Base-by-base conservation (phyloP, 1,284 basidiomycete genomes). In the Papiliotrema fonsecae region DNA sequence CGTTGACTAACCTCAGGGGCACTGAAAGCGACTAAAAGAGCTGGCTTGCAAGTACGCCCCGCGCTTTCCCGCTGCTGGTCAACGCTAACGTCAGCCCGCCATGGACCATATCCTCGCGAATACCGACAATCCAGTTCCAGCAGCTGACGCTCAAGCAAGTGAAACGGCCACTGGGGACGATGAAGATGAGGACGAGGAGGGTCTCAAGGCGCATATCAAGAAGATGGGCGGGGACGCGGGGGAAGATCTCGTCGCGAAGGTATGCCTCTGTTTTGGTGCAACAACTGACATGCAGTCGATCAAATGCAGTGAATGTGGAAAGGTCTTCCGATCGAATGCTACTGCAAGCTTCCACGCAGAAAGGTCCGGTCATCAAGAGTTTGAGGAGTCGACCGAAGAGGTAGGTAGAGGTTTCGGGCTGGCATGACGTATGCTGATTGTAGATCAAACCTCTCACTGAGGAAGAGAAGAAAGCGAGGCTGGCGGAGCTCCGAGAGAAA, bases 321-420 rank as follows among this genome's bases (percentile, higher is more conserved):
- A 94, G 76, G 77, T 82, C 27, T 93, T 94, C 78, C 84, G 82
- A 66, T 90, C 88, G 56, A 84, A 87, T 6, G 89, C 87, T 1
- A 77, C 94, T 11, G 93, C 93, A 18, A 87, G 87, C 61, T 97
- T 85, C 74, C 93, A 97, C 65, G 93, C 93, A 2, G 90, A 96
- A 72, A 93, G 92, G 76, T 88, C 85, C 55, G 93, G 93, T 0
- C 93, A 97, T 67, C 85, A 89, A 67, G 83, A 90, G 57, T 97
- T 97, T 59, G 91, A 94, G 67, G 93, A 98, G 70, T 92, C 88
- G 4, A 88, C 85, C 0, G 92, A 97, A 67, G 93, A 96, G 80
- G 89, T 88, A 27, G 52, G 73, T 16, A n/a, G 10, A 21, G 21
- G n/a, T 4, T 26, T 28, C 21, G 4, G 14, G 38, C 42, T 37